Conservation (phyloP, 495 filamentous ascomycete genomes). For the Xylaria curta region DNA sequence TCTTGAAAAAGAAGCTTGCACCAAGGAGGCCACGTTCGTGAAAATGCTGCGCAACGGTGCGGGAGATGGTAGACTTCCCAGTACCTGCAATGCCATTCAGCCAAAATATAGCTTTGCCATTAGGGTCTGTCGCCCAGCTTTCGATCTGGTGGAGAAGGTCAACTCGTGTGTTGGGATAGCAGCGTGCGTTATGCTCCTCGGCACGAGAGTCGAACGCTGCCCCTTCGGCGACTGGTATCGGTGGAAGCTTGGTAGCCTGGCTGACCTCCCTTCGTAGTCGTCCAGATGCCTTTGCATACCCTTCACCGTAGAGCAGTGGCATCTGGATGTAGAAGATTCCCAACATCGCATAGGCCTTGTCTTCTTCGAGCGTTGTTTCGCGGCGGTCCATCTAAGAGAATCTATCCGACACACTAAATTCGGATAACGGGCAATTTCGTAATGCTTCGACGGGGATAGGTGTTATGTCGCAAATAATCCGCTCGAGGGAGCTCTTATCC, state of each 20-base stretch:
- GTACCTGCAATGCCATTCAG: slow-evolving; percentile 53
- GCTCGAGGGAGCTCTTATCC: slow-evolving; percentile 34
- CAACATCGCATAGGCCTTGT: slow-evolving; percentile 47
- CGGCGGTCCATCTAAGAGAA: slow-evolving; percentile 45
- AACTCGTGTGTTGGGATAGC: neutral
- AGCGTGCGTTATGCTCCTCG: slow-evolving; percentile 15
- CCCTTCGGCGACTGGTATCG: neutral
- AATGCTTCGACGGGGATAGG: slow-evolving; percentile 34
- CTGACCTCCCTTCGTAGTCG: slow-evolving; percentile 39
- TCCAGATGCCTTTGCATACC: slow-evolving; percentile 40
- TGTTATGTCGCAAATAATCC: slow-evolving; percentile 31
- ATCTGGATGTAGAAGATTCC: slow-evolving; percentile 46
- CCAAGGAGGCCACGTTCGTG: slow-evolving; percentile 29
- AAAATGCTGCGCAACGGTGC: slow-evolving; percentile 12
- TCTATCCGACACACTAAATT: slow-evolving; percentile 31
- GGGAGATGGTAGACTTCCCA: slow-evolving; percentile 43
- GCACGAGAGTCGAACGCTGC: slow-evolving; percentile 27
- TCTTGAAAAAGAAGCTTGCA: slow-evolving; percentile 58
- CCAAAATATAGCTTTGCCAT: slow-evolving; percentile 44
- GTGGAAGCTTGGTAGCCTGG: neutral
- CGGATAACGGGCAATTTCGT: slow-evolving; percentile 20
- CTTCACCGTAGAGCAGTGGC: slow-evolving; percentile 47
- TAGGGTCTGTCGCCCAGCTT: slow-evolving; percentile 20
- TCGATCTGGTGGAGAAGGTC: neutral
- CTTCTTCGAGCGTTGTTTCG: slow-evolving; percentile 43